phyloP scores from a whole-genome alignment of 805 yeast species.

The Saturnispora mendoncae region DNA sequence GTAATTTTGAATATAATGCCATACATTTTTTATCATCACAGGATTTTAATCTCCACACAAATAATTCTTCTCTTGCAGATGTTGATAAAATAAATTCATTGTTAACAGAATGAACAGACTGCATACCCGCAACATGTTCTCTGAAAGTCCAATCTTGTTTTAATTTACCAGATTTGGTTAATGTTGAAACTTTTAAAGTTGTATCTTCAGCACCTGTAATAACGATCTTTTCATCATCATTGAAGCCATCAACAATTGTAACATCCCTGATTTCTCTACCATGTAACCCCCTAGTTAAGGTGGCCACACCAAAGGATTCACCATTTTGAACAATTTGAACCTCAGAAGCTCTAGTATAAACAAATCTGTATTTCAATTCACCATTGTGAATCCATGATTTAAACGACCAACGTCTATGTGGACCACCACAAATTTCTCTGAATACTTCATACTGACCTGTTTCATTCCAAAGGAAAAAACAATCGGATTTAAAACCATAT shows the following conservation, averaged over 20 bases:
- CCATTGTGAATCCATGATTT: conserved; percentile 17
- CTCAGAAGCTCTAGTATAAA: conserved; percentile 50
- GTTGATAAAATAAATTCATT: conserved; percentile 42
- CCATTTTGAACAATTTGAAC: conserved; percentile 33
- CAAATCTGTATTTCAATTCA: conserved; percentile 34
- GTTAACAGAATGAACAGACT: conserved; percentile 55
- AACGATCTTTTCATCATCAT: conserved; percentile 32
- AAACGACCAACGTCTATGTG: conserved; percentile 78
- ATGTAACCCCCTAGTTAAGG: conserved; percentile 61
- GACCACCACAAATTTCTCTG: conserved; percentile 79
- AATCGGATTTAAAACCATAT: conserved; percentile 76
- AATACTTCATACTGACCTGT: conserved; percentile 61
- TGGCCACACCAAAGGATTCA: conserved; percentile 15
- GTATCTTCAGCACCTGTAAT: conserved; percentile 90
- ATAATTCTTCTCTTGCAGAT: conserved; percentile 84
- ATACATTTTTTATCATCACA: conserved; percentile 29
- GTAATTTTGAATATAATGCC: conserved; percentile 41
- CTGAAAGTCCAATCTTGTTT: conserved; percentile 52
- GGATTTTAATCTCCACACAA: conserved; percentile 54
- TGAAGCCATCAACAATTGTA: conserved; percentile 34
- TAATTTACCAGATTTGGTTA: conserved; percentile 35
- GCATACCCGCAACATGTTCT: conserved; percentile 85
- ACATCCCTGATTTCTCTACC: conserved; percentile 86
- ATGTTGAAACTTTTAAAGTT: conserved; percentile 48
- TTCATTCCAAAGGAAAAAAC: conserved; percentile 77